Evolutionary conservation across 192 early-diverging fungal genomes (phyloP).

Genomic region (Geranomyces michiganensis): DNA sequence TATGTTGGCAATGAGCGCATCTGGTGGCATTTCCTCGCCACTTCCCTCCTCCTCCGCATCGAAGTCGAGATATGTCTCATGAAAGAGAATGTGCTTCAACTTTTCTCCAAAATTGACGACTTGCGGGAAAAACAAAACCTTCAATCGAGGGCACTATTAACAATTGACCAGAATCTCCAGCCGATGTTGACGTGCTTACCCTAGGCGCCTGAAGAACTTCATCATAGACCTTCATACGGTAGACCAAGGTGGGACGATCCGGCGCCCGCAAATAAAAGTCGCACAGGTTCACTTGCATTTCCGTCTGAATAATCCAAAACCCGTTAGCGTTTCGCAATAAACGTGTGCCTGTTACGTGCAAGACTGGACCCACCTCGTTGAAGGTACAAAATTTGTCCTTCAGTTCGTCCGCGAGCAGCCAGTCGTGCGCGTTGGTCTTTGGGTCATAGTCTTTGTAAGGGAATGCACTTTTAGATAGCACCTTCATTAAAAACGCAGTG

Average conservation of each 20-base stretch:
- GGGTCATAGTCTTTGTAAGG: conserved; percentile 75
- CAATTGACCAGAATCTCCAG: not conserved
- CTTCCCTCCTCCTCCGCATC: conserved; percentile 31
- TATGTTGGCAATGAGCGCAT: not conserved
- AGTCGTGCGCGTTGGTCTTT: conserved; percentile 62
- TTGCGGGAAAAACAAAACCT: conserved; percentile 59
- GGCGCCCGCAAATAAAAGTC: conserved; percentile 83
- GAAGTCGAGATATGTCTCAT: conserved; percentile 32
- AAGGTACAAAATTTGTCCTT: conserved; percentile 85
- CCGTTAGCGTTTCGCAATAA: not conserved
- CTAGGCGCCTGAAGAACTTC: conserved; percentile 79
- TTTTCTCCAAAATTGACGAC: conserved; percentile 43
- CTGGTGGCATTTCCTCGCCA: conserved; percentile 14
- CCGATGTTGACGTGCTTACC: conserved; percentile 47
- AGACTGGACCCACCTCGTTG: conserved; percentile 55
- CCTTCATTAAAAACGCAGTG: conserved; percentile 67
- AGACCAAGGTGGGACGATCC: conserved; percentile 67
- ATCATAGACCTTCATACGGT: conserved; percentile 85
- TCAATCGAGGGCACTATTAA: not conserved
- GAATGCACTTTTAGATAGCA: conserved; percentile 70
- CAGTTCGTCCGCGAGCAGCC: conserved; percentile 76
- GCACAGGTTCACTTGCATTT: conserved; percentile 81
- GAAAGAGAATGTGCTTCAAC: conserved; percentile 39
- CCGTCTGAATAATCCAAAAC: conserved; percentile 10
- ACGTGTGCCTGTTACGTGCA: not conserved